Conservation (phyloP, 805 yeast species). For the Candida silvicultrix region DNA sequence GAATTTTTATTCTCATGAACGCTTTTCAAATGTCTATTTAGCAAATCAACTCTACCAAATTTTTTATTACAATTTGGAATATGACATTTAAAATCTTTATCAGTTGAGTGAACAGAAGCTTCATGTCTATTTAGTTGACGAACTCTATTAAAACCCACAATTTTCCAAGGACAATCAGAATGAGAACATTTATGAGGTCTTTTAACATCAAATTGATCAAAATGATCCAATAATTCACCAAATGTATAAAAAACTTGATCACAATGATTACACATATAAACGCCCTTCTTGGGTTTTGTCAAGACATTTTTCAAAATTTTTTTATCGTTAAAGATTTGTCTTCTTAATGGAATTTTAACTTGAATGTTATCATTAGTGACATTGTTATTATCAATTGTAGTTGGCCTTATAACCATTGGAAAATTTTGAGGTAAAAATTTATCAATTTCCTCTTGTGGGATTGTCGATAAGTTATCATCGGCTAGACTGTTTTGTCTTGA, state of each 20-base stretch:
- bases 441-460: background rate
- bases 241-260: slow-evolving; percentile 24
- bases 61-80: slow-evolving; percentile 73
- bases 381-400: background rate
- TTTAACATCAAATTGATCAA: slow-evolving; percentile 24
- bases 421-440: slow-evolving; percentile 13
- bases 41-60: slow-evolving; percentile 40
- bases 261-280: slow-evolving; percentile 33
- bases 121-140: slow-evolving; percentile 31
- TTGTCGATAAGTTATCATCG: background rate
- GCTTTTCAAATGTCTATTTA: slow-evolving; percentile 27
- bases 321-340: slow-evolving; percentile 26
- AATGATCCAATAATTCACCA: slow-evolving; percentile 29
- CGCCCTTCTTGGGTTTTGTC: slow-evolving; percentile 29
- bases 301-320: slow-evolving; percentile 21
- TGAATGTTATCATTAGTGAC: slow-evolving; percentile 6
- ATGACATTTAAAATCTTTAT: slow-evolving; percentile 49
- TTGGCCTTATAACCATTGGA: slow-evolving; percentile 15
- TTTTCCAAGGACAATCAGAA: slow-evolving; percentile 33
- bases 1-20: slow-evolving; percentile 35
- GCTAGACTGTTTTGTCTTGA: background rate
- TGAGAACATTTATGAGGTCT: slow-evolving; percentile 29
- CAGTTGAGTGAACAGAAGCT: slow-evolving; percentile 18
- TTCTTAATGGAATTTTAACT: slow-evolving; percentile 15
- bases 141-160: slow-evolving; percentile 31